Conservation (phyloP, 2,329 filamentous ascomycete species). For the Pochonia chlamydosporia region DNA sequence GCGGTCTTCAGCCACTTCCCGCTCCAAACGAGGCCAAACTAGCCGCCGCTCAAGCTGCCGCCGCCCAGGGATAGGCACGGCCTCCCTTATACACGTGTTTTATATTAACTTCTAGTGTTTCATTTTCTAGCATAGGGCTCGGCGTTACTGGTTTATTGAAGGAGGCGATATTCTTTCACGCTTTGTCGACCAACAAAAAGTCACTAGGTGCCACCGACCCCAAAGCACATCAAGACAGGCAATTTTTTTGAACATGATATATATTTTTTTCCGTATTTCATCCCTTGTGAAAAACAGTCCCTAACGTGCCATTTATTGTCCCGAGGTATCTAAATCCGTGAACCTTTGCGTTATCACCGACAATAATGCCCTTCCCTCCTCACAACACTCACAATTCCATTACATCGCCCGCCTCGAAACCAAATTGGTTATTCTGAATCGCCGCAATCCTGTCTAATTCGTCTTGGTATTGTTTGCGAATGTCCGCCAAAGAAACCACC, state of each 20-base stretch:
- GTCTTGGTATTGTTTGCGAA: slow-evolving; percentile 82
- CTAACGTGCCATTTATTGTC: neutral
- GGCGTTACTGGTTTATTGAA: slow-evolving; percentile 28
- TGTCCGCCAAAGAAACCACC: slow-evolving; percentile 78
- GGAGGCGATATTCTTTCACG: neutral
- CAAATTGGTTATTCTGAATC: slow-evolving; percentile 85
- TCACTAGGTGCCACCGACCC: neutral
- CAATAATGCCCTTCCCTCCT: neutral
- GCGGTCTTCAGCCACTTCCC: slow-evolving; percentile 34
- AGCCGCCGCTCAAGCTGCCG: slow-evolving; percentile 27
- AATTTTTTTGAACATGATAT: slow-evolving; percentile 13
- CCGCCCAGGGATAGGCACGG: neutral
- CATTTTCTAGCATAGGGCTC: slow-evolving; percentile 33
- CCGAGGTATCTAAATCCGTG: slow-evolving; percentile 24
- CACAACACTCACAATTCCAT: slow-evolving; percentile 39
- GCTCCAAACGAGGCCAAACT: slow-evolving; percentile 41
- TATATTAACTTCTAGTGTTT: slow-evolving; percentile 8
- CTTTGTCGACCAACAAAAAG: slow-evolving; percentile 10
- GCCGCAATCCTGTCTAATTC: slow-evolving; percentile 85
- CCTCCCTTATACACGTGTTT: neutral
- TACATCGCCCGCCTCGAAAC: slow-evolving; percentile 53
- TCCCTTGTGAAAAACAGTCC: slow-evolving; percentile 13
- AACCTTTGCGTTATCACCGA: slow-evolving; percentile 5
- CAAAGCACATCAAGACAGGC: slow-evolving; percentile 13
- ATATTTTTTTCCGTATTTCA: slow-evolving; percentile 19